Conservation (phyloP, 2,329 filamentous ascomycete genomes). For the Pestalotiopsis sp. region DNA sequence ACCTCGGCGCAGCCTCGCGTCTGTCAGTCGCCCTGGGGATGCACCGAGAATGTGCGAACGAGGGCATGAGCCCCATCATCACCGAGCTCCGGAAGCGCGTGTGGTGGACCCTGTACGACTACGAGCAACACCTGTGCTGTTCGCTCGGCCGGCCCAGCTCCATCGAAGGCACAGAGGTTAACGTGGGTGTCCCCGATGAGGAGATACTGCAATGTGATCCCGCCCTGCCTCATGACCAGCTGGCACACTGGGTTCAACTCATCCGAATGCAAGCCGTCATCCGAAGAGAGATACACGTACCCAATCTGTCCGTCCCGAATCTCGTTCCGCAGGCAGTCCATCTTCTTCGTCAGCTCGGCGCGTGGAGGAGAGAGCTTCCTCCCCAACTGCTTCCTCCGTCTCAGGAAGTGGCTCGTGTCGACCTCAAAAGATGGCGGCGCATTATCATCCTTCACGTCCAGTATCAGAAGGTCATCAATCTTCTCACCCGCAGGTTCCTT, state of each 20-base stretch:
- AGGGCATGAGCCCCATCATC: constrained; percentile 34
- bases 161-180: constrained; percentile 32
- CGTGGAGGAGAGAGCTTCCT: constrained; percentile 24
- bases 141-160: constrained; percentile 32
- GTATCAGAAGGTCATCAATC: constrained; percentile 27
- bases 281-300: constrained; percentile 30
- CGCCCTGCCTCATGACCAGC: constrained; percentile 21
- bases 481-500: constrained; percentile 31
- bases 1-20: constrained; percentile 41
- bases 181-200: constrained; percentile 28
- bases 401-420: constrained; percentile 13
- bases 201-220: constrained; percentile 16
- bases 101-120: constrained; percentile 36
- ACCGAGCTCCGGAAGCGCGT: constrained; percentile 30
- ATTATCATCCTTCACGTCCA: constrained; percentile 28
- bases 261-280: constrained; percentile 28
- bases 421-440: constrained; percentile 23
- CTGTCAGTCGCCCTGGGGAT: constrained; percentile 46
- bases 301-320: constrained; percentile 15
- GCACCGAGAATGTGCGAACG: constrained; percentile 42
- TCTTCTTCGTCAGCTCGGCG: constrained; percentile 20
- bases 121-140: constrained; percentile 33
- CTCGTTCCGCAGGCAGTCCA: constrained; percentile 22
- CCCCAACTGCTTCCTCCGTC: constrained; percentile 15
- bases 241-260: constrained; percentile 23